Conservation (phyloP, 352 stramenopile species). For the Peronospora belbahrii region DNA sequence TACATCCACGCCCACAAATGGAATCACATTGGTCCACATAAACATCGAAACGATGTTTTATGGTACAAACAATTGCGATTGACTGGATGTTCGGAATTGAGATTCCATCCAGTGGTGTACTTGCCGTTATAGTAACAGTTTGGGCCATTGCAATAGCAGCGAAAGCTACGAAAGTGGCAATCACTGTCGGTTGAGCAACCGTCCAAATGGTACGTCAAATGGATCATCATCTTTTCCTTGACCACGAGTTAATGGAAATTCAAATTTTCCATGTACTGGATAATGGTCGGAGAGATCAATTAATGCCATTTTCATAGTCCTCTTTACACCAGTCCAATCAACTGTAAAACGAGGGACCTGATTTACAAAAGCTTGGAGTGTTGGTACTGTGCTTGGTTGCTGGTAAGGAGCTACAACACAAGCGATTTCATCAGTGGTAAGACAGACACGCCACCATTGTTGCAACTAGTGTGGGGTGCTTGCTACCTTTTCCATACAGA, state of each 20-base stretch:
- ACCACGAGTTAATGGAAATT: conserved; percentile 44
- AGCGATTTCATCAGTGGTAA: too few relatives aligned
- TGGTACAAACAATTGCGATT: conserved; percentile 73
- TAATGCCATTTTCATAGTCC: conserved; percentile 45
- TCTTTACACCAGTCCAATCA: conserved; percentile 55
- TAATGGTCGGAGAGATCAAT: conserved; percentile 78
- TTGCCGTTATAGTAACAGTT: conserved; percentile 67
- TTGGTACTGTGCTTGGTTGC: conserved; percentile 44
- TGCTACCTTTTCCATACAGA: conserved; percentile 52
- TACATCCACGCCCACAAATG: too few relatives aligned
- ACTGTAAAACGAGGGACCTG: conserved; percentile 48
- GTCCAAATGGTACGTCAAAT: conserved; percentile 55
- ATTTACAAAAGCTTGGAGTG: conserved; percentile 48
- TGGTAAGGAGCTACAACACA: too few relatives aligned
- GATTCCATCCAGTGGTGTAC: conserved; percentile 35
- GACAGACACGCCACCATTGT: too few relatives aligned
- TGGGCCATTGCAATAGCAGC: conserved; percentile 60
- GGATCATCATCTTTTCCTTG: conserved; percentile 43
- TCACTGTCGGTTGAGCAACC: conserved; percentile 66
- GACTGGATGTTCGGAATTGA: conserved; percentile 53
- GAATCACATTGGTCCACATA: conserved; percentile 65
- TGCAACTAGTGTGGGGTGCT: too few relatives aligned
- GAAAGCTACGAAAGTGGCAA: conserved; percentile 59
- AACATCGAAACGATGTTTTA: conserved; percentile 50
- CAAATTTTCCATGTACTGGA: conserved; percentile 58